Evolutionary conservation across 352 stramenopile genomes (phyloP), one percentile per base, ranked within the genome.

Genomic region (Globisporangium cystogenes): DNA sequence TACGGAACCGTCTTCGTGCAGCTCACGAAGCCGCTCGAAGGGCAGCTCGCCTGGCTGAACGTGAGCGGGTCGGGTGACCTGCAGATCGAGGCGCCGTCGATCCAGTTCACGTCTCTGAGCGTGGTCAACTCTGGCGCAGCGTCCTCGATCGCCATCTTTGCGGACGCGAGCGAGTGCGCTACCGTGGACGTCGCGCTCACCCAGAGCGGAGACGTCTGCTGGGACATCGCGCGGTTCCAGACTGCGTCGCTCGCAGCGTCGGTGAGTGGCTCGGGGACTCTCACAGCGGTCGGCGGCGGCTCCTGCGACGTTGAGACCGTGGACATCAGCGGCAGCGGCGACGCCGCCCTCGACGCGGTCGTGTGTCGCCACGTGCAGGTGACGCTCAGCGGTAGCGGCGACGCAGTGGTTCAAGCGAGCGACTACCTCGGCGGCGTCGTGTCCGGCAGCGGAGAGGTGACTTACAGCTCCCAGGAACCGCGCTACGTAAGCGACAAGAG

Each of bases 331-430:
- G 50, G 50, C 18, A 48, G 37, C 10, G 50, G 50, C 14, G 26
- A 42, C 3, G 50, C 33, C 16, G 23, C 46, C 5, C 27, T 47
- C 26, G 61, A 61, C 44, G 57, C 49, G 6, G 51, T 72, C 4
- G 46, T 51, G 26, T 72, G 65, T 18, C 21, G 52, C 1, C 51
- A 50, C 21, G 57, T 60, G 8, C 39, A 64, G 7, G 57, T 69
- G 3, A 51, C 57, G 6, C 29, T 69, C 37, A 39, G 57, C 12
- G 57, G 65, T n/a, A 67, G 53, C 24, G 54, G 57, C 10, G 47
- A 56, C 20, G 51, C 66, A 16, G 36, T 70, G 24, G 62, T 73
- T 3, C 65, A 73, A 46, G 61, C 61, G 0, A 67, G 51, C 21
- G 29, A 51, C 10, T 55, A 48, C 14, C 54, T 73, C 16, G 55